A percentile compares a stretch with the other conserved stretches of the same genome.
Conservation (phyloP, 1,284 basidiomycete genomes). For the Leccinum variabile region DNA sequence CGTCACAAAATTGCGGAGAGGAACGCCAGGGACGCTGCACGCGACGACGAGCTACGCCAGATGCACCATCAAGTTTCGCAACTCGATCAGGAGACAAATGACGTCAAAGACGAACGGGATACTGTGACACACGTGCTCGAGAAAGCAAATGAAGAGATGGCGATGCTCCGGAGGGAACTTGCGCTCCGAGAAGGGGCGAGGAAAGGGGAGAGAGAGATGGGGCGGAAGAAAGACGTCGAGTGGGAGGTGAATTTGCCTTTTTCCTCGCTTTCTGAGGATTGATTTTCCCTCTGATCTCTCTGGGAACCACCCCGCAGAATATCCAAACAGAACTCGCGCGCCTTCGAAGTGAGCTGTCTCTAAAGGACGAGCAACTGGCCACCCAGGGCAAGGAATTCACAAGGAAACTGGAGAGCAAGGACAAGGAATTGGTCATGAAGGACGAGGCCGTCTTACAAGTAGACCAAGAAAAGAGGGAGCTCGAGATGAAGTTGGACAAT, state of each 20-base stretch:
- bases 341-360: neutral
- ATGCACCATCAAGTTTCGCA: constrained; percentile 47
- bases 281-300: neutral
- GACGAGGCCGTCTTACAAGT: constrained; percentile 16
- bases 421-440: neutral
- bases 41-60: constrained; percentile 63
- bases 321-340: neutral
- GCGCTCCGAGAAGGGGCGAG: neutral
- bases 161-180: neutral
- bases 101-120: neutral
- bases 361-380: neutral
- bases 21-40: constrained; percentile 77
- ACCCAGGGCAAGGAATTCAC: neutral
- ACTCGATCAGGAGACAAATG: neutral
- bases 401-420: neutral
- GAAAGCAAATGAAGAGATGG: neutral
- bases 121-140: neutral
- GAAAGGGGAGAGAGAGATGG: neutral
- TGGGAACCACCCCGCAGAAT: neutral
- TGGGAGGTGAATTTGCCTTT: neutral
- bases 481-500: neutral
- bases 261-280: neutral
- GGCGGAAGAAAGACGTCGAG: neutral
- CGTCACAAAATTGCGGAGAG: constrained; percentile 67
- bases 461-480: constrained; percentile 8